These are phyloP conservation scores for Myriosclerotinia duriaeana DNA, from an alignment of 2,329 filamentous ascomycete genomes.

Conservation along the genomic window DNA sequence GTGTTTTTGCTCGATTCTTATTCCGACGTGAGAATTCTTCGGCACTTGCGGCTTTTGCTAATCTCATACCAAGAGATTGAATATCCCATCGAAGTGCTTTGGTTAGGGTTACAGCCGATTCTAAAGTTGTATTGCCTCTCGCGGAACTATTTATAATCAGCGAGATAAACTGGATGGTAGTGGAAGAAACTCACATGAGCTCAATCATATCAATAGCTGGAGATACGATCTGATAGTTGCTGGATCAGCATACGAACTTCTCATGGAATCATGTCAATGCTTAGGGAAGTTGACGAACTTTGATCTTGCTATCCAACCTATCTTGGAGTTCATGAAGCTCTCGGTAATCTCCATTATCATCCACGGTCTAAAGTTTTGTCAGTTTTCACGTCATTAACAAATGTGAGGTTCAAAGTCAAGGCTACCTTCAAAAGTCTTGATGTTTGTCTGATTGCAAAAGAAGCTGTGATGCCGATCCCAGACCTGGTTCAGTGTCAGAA, in stretches of 20 bases:
- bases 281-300: constrained; percentile 48
- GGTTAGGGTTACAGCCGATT: constrained; percentile 80
- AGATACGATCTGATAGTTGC: constrained; percentile 67
- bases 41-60: constrained; percentile 67
- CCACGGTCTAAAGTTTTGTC: constrained; percentile 54
- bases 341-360: constrained; percentile 63
- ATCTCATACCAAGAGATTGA: constrained; percentile 70
- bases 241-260: neutral
- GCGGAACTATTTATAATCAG: constrained; percentile 52
- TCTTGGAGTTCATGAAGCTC: constrained; percentile 72
- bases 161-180: constrained; percentile 40
- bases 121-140: constrained; percentile 74
- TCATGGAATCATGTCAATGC: neutral
- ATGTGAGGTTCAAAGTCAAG: neutral
- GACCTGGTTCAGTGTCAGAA: constrained; percentile 48
- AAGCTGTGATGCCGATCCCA: constrained; percentile 80
- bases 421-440: constrained; percentile 69
- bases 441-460: constrained; percentile 81
- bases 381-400: constrained; percentile 1
- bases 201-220: constrained; percentile 92
- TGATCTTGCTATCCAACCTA: constrained; percentile 81
- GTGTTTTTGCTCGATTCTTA: constrained; percentile 49
- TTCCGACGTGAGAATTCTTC: constrained; percentile 53
- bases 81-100: constrained; percentile 83
- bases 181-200: constrained; percentile 61